These are phyloP conservation scores for Letharia columbiana DNA, from an alignment of 495 filamentous ascomycete species.

Conservation along the genomic window DNA sequence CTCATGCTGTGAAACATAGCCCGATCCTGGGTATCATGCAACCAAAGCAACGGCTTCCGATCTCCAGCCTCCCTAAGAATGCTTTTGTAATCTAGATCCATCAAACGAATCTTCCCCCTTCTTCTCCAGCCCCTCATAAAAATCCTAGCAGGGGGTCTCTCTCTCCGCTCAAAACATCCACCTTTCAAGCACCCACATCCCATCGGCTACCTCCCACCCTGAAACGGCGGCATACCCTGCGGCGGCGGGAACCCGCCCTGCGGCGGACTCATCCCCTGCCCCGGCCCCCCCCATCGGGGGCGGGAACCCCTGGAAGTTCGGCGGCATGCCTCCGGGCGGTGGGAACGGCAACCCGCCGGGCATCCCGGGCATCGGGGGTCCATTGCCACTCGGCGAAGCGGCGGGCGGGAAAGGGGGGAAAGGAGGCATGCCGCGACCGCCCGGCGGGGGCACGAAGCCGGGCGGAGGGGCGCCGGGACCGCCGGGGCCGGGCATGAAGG, in stretches of 20 bases:
- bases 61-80: not conserved
- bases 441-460: conserved; percentile 42
- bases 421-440: conserved; percentile 54
- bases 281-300: conserved; percentile 29
- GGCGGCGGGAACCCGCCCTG: conserved; percentile 22
- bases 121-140: not conserved
- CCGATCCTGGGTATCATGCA: conserved; percentile 3
- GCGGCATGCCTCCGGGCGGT: conserved; percentile 51
- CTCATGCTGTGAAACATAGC: not conserved
- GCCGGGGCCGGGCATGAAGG: conserved; percentile 41
- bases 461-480: conserved; percentile 34
- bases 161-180: too few relatives aligned
- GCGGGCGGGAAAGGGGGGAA: conserved; percentile 50
- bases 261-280: conserved; percentile 28
- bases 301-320: conserved; percentile 42
- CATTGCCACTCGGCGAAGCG: conserved; percentile 29
- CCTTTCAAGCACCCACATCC: not conserved
- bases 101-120: not conserved
- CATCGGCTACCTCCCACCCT: conserved; percentile 1
- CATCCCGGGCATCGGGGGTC: conserved; percentile 30
- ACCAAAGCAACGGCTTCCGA: not conserved
- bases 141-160: not conserved
- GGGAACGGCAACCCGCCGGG: conserved; percentile 51
- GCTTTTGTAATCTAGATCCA: not conserved
- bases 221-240: conserved; percentile 14